Evolutionary conservation across 2,329 filamentous ascomycete species (phyloP).

Genomic region (Trichothecium sympodiale): DNA sequence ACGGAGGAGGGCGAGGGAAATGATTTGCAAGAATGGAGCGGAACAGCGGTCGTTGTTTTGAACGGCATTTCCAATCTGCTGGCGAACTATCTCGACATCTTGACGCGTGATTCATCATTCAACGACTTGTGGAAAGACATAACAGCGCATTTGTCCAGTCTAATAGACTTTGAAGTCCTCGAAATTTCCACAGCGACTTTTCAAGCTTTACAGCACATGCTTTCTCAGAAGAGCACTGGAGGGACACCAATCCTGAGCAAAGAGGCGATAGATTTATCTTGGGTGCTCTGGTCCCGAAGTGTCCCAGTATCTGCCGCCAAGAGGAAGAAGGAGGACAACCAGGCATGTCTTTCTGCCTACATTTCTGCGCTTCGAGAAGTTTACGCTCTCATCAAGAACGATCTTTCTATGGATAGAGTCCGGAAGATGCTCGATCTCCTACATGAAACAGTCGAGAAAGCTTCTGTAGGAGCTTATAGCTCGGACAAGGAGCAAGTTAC

Average conservation of each 20-base stretch:
- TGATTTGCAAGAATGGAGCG: constrained; percentile 51
- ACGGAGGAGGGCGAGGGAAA: constrained; percentile 27
- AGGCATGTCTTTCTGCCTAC: constrained; percentile 79
- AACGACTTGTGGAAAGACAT: constrained; percentile 65
- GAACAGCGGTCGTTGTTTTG: constrained; percentile 64
- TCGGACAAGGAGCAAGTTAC: constrained; percentile 65
- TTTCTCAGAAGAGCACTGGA: constrained; percentile 38
- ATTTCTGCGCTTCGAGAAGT: constrained; percentile 64
- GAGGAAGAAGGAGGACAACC: constrained; percentile 49
- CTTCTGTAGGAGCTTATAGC: constrained; percentile 55
- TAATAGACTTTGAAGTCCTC: constrained; percentile 53
- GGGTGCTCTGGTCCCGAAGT: constrained; percentile 59
- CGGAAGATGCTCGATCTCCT: constrained; percentile 61
- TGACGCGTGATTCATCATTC: constrained; percentile 57
- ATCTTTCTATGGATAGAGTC: constrained; percentile 52
- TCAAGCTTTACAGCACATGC: constrained; percentile 52
- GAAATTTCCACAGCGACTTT: constrained; percentile 63
- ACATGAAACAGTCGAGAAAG: constrained; percentile 58
- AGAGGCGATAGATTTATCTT: constrained; percentile 48
- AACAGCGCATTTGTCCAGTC: constrained; percentile 53
- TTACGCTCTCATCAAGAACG: constrained; percentile 60
- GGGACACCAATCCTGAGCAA: constrained; percentile 33
- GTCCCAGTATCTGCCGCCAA: constrained; percentile 40
- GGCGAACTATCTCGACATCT: constrained; percentile 63
- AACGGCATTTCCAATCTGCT: constrained; percentile 63